Evolutionary conservation across 2,329 filamentous ascomycete species (phyloP), one percentile per base, ranked within the genome.

Genomic region (Scytalidium sp.): DNA sequence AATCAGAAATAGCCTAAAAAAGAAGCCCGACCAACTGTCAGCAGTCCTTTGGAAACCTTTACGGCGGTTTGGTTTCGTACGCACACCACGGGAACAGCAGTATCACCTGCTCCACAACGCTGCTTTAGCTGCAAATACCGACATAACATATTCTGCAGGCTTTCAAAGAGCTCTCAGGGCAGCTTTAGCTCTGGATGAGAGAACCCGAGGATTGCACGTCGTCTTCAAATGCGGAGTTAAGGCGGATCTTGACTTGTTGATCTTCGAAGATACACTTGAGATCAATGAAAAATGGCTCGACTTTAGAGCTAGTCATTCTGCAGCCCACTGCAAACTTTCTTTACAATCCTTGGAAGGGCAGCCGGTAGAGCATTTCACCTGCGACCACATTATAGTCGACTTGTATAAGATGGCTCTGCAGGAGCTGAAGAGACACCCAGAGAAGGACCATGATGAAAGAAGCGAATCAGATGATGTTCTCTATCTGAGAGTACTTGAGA

Each of bases 201-300:
- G 39, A 36, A 55, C 59, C 2, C 22, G 29, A 20, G 3, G 50
- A 20, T 40, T 61, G 1, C 29, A 41, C 4, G 3, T 64, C 10
- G 42, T 51, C 11, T 61, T 63, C 41, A 61, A 63, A 29, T 46
- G 43, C 8, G 52, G 50, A 25, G 20, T 39, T 1, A 46, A 49
- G 1, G 43, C 53, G 21, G 48, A 58, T 21, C 50, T 63, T 3
- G 52, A 59, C 40, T 46, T 60, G 8, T 19, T 54, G n/a, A 17
- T 56, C 7, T 43, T 52, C 6, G 43, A 46, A 1, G 19, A 40
- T 8, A 20, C 41, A 13, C 46, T 65, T 10, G 23, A 45, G 2
- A 46, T 65, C 15, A 56, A 65, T 40, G 54, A 60, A 5, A 63
- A 62, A 43, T 62, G 54, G 52, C 49, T 62, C 3, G 48, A 58